These are phyloP conservation scores for Pichia phayaonensis DNA, from an alignment of 805 yeast species.

Conservation along the genomic window DNA sequence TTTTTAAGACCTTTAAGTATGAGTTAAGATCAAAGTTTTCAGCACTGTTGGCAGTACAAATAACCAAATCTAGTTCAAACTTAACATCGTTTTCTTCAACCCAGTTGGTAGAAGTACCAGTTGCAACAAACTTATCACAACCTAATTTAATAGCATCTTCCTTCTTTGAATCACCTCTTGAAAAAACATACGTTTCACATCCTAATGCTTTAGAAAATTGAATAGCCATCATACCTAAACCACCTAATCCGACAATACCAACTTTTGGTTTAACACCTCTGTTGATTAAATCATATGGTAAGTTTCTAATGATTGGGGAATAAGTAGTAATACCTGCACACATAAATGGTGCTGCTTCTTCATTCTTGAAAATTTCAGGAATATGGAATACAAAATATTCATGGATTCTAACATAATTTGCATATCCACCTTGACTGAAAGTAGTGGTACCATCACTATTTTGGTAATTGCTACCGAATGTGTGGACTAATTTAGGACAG, in stretches of 20 bases:
- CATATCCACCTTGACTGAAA: slow-evolving; percentile 58
- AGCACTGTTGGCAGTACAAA: slow-evolving; percentile 47
- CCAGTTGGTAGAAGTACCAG: slow-evolving; percentile 34
- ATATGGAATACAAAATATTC: slow-evolving; percentile 58
- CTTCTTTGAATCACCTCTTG: slow-evolving; percentile 43
- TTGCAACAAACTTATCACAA: slow-evolving; percentile 46
- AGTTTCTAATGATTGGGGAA: slow-evolving; percentile 52
- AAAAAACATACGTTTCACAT: slow-evolving; percentile 52
- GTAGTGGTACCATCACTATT: slow-evolving; percentile 22
- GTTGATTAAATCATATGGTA: slow-evolving; percentile 22
- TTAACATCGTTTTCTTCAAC: slow-evolving; percentile 13
- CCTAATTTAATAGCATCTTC: slow-evolving; percentile 48
- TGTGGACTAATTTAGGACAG: slow-evolving; percentile 30
- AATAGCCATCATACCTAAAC: slow-evolving; percentile 59
- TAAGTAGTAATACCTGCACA: slow-evolving; percentile 74
- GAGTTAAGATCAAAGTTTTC: slow-evolving; percentile 41
- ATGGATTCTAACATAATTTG: slow-evolving; percentile 57
- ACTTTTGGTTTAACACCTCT: slow-evolving; percentile 35
- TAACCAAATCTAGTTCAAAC: slow-evolving; percentile 39
- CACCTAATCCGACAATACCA: slow-evolving; percentile 60
- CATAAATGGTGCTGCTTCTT: slow-evolving; percentile 60
- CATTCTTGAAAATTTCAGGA: slow-evolving; percentile 46
- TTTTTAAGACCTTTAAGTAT: slow-evolving; percentile 44
- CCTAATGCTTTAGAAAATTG: slow-evolving; percentile 56
- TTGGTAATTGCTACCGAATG: slow-evolving; percentile 29